Conservation (phyloP, 148 eudicot genomes). For the Fallopia convolvulus region DNA sequence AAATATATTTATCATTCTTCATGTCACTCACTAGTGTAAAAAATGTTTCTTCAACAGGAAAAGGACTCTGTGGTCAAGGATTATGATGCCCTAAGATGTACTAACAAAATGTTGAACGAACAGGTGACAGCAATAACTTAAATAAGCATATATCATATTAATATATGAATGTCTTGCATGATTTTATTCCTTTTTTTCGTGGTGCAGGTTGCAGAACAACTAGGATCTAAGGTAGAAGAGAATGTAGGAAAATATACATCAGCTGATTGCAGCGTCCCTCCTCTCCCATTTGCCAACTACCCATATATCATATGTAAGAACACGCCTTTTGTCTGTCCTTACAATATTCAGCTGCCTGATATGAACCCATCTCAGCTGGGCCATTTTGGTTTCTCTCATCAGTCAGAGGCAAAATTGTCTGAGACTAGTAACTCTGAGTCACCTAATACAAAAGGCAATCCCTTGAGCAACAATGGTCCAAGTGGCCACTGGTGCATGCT, state of each 20-base stretch:
- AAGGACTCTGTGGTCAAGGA: conserved; percentile 43
- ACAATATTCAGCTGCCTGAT: conserved; percentile 25
- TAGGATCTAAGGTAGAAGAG: conserved; percentile 26
- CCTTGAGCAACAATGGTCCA: conserved; percentile 12
- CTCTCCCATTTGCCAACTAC: not conserved
- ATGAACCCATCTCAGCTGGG: conserved; percentile 15
- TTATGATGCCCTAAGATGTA: conserved; percentile 39
- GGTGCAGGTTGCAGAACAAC: conserved; percentile 35
- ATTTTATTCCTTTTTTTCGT: not conserved
- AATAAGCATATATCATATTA: not conserved
- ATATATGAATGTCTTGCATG: not conserved
- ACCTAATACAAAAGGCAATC: conserved; percentile 21
- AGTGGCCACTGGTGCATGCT: conserved; percentile 39
- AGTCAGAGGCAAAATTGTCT: conserved; percentile 19
- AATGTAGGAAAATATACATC: conserved; percentile 15
- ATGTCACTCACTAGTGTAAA: not conserved
- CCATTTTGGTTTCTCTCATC: conserved; percentile 13
- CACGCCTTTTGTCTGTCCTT: conserved; percentile 23
- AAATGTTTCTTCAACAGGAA: conserved; percentile 26
- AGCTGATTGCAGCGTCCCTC: not conserved
- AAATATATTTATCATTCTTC: not conserved
- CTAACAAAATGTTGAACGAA: conserved; percentile 43
- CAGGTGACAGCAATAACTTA: conserved; percentile 28
- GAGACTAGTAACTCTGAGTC: conserved; percentile 4
- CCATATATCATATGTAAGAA: not conserved